Evolutionary conservation across 345 rosid species (phyloP).

Genomic region (Limnanthes douglasii): DNA sequence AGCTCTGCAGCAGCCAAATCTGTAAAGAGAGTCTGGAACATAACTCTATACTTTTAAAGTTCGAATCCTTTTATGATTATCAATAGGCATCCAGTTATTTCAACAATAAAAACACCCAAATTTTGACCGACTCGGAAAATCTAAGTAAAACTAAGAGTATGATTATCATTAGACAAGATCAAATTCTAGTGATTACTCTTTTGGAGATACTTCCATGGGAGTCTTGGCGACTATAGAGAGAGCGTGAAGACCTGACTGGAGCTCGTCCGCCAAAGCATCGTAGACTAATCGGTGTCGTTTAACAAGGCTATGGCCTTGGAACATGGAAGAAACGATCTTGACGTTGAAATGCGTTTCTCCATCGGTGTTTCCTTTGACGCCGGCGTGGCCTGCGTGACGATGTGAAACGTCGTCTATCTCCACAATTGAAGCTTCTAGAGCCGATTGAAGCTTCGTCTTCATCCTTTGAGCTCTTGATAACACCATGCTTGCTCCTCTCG

Average conservation of each 20-base stretch:
- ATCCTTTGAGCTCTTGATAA: conserved; percentile 27
- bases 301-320: conserved; percentile 29
- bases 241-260: conserved; percentile 38
- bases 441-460: conserved; percentile 20
- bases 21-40: too few species aligned
- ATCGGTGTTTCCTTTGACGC: conserved; percentile 14
- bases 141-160: too few species aligned
- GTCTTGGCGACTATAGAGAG: conserved; percentile 48
- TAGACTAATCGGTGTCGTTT: conserved; percentile 49
- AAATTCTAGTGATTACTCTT: too few species aligned
- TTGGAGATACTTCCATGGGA: conserved; percentile 34
- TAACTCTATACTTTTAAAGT: too few species aligned
- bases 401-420: conserved; percentile 40
- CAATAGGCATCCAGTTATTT: too few species aligned
- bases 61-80: too few species aligned
- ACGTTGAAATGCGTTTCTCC: conserved; percentile 47
- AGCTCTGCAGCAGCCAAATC: too few species aligned
- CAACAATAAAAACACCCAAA: too few species aligned
- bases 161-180: too few species aligned
- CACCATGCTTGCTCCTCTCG: conserved; percentile 18
- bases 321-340: conserved; percentile 30
- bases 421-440: conserved; percentile 20
- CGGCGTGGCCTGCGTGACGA: conserved; percentile 46
- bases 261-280: conserved; percentile 32
- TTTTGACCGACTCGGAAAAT: too few species aligned